Base-by-base conservation (phyloP, 2,329 filamentous ascomycete species). In the Nemania sp. region DNA sequence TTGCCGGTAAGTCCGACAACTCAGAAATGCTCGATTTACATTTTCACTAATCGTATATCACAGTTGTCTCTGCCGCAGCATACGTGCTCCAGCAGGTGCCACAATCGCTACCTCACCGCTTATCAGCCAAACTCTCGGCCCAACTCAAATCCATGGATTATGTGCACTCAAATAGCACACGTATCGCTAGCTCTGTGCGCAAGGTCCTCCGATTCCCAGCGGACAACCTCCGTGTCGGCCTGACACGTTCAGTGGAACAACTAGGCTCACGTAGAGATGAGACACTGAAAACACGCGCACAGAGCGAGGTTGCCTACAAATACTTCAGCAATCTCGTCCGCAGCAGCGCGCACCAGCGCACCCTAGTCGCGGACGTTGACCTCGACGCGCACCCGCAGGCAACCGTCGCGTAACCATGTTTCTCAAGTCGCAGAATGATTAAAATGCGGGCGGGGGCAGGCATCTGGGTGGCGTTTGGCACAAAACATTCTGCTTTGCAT, bases 41-140 rank as follows among this genome's bases (percentile, higher is more conserved):
- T 14, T 22, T 31, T 49, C 44, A 28, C 61, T 66, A 54, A 67
- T 36, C n/a, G 33, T 47, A 31, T 50, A 24, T 49, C 28, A 17
- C 24, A 94, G 90, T 86, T 48, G 72, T 89, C 33, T 83, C 92
- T 46, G 89, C 89, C 36, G 79, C 88, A 3, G 87, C 86, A 56
- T 97, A 96, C 70, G 78, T 96, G 52, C 76, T 99, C 20, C 86
- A 87, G 53, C 90, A 93, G 60, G 95, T 99, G 60, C 94, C 94
- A 17, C 83, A 88, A 49, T 94, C 93, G 0, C 84, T 99, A 0
- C 94, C 94, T 1, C 88, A 87, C 48, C 91, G 91, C 9, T 83
- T 99, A 5, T 88, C 88, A 36, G 81, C 81, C 66, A 97, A 97
- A 75, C 89, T 99, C 54, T 87, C 91, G 2, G 77, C 83, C 26